Conservation (phyloP, 148 eudicot species). For the Rhododendron simsii region DNA sequence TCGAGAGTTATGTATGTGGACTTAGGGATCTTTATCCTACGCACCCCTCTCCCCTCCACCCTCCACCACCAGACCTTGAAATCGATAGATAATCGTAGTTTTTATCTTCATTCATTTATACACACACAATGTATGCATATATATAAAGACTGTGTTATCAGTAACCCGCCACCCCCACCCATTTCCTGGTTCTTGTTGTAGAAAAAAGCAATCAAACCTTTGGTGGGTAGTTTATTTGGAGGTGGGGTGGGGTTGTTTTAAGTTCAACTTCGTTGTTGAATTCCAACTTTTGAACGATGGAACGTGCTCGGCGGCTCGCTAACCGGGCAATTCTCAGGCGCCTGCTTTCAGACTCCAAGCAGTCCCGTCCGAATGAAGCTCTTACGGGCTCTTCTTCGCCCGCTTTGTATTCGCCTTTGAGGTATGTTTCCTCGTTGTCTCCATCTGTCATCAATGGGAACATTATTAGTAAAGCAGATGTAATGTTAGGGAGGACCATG, state of each 20-base stretch:
- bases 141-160: slow-evolving; percentile 8
- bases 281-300: slow-evolving; percentile 37
- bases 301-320: slow-evolving; percentile 73
- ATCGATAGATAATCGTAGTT: background rate
- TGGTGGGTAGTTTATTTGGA: background rate
- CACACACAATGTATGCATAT: background rate
- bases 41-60: slow-evolving; percentile 23
- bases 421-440: slow-evolving; percentile 76
- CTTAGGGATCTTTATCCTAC: background rate
- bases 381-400: slow-evolving; percentile 12
- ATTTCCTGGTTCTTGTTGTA: slow-evolving; percentile 11
- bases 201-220: background rate
- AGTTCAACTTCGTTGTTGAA: slow-evolving; percentile 10
- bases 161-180: slow-evolving; percentile 26
- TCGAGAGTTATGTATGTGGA: no score
- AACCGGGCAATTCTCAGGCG: slow-evolving; percentile 62
- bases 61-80: slow-evolving; percentile 33
- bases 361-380: slow-evolving; percentile 26
- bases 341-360: slow-evolving; percentile 47
- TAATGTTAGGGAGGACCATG: slow-evolving; percentile 22
- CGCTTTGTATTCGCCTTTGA: slow-evolving; percentile 25
- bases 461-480: slow-evolving; percentile 14
- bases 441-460: slow-evolving; percentile 24
- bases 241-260: background rate
- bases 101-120: background rate